Conservation (phyloP, 2,329 filamentous ascomycete genomes). For the Periconia sp. region DNA sequence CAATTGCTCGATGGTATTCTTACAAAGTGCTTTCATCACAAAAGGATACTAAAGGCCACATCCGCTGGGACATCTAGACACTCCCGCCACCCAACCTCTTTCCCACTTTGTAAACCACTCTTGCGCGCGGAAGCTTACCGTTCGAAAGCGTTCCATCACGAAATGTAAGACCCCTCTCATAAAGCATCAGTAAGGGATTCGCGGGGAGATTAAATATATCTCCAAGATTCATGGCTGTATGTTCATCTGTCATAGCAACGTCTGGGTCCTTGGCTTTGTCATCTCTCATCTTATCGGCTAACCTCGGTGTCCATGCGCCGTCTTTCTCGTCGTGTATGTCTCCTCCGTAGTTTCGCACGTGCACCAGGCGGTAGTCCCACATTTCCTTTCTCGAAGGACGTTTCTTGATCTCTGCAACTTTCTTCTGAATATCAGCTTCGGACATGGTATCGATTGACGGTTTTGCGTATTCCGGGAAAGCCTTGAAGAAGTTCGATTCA, state of each 20-base stretch:
- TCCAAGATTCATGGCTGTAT: slow-evolving; percentile 8
- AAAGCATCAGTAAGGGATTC: slow-evolving; percentile 29
- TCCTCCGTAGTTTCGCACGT: slow-evolving; percentile 16
- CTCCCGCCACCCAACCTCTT: slow-evolving; percentile 21
- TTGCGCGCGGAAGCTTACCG: slow-evolving; percentile 26
- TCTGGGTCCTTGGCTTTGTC: neutral
- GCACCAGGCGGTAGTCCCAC: slow-evolving; percentile 21
- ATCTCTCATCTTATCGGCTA: neutral
- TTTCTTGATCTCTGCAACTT: slow-evolving; percentile 30
- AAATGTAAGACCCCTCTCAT: slow-evolving; percentile 35
- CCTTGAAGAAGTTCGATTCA: slow-evolving; percentile 14
- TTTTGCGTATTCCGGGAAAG: slow-evolving; percentile 9
- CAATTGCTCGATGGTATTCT: too few relatives aligned
- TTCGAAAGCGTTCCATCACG: slow-evolving; percentile 31
- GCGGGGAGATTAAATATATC: slow-evolving; percentile 28
- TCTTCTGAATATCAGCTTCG: slow-evolving; percentile 21
- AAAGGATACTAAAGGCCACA: too few relatives aligned
- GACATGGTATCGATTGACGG: slow-evolving; percentile 25
- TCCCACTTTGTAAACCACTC: slow-evolving; percentile 28
- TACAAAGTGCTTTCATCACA: too few relatives aligned
- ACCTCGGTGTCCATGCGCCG: slow-evolving; percentile 14
- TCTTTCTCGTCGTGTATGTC: slow-evolving; percentile 27
- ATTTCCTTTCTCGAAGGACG: slow-evolving; percentile 45
- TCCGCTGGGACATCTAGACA: too few relatives aligned
- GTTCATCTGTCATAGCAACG: neutral